A percentile compares a stretch with the other conserved stretches of the same genome.
These are phyloP conservation scores for Tuber magnatum DNA, from an alignment of 495 filamentous ascomycete genomes.

Conservation along the genomic window DNA sequence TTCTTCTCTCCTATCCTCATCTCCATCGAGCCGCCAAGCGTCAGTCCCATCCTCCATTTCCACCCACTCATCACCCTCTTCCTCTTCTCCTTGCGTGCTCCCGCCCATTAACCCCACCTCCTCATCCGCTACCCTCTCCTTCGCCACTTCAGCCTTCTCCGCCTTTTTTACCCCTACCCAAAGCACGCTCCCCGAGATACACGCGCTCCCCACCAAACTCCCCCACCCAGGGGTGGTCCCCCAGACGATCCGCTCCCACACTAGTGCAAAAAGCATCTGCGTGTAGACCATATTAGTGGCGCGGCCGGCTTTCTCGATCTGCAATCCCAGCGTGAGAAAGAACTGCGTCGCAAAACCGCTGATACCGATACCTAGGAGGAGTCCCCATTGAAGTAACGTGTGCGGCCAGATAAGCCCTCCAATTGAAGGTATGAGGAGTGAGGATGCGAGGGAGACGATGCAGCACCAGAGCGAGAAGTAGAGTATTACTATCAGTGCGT, in stretches of 20 bases:
- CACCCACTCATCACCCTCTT: conserved; percentile 15
- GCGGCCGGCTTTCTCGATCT: conserved; percentile 57
- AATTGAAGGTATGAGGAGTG: conserved; percentile 48
- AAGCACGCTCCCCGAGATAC: conserved; percentile 75
- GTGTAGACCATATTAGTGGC: conserved; percentile 88
- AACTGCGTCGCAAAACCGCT: conserved; percentile 85
- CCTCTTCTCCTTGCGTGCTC: conserved; percentile 4
- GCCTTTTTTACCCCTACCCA: conserved; percentile 62
- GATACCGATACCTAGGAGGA: conserved; percentile 61
- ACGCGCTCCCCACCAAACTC: conserved; percentile 63
- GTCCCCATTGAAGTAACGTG: conserved; percentile 58
- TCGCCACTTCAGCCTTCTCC: conserved; percentile 19
- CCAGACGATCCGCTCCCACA: conserved; percentile 73
- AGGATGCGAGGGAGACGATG: conserved; percentile 48
- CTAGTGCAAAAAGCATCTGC: conserved; percentile 84
- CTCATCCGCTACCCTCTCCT: not conserved
- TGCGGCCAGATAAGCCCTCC: conserved; percentile 58
- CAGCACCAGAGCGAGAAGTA: conserved; percentile 72
- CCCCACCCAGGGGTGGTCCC: conserved; percentile 58
- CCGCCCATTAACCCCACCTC: conserved; percentile 13
- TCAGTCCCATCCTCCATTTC: conserved; percentile 5
- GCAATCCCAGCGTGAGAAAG: conserved; percentile 71
- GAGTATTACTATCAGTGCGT: conserved; percentile 76
- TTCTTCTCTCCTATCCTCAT: conserved; percentile 3
- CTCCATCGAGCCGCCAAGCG: conserved; percentile 1